A percentile compares a stretch with the other conserved stretches of the same genome.
Conservation (phyloP, 2,329 filamentous ascomycete species). For the Rhinocladiella mackenziei region DNA sequence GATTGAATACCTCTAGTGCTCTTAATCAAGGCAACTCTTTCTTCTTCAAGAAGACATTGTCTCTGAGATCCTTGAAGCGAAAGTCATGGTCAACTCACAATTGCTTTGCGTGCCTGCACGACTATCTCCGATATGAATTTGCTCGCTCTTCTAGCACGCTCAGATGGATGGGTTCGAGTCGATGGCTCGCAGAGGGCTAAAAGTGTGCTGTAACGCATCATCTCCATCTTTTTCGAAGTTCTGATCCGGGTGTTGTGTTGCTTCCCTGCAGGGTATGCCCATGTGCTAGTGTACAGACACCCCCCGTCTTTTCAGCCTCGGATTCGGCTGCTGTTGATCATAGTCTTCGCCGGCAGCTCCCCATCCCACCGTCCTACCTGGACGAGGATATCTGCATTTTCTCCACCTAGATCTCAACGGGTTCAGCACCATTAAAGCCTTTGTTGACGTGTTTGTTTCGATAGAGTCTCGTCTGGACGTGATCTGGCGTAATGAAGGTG, state of each 20-base stretch:
- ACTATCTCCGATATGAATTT: background rate
- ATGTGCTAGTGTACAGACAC: background rate
- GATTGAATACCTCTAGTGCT: background rate
- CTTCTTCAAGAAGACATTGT: background rate
- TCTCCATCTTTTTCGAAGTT: background rate
- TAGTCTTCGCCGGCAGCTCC: slow-evolving; percentile 19
- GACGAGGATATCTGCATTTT: slow-evolving; percentile 36
- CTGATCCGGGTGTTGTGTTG: background rate
- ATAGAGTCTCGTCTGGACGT: slow-evolving; percentile 40
- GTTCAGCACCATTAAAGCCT: slow-evolving; percentile 38
- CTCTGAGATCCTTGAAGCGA: background rate
- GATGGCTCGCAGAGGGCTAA: background rate
- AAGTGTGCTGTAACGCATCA: background rate
- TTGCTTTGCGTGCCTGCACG: background rate
- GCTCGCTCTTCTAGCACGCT: background rate
- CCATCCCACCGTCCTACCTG: slow-evolving; percentile 14
- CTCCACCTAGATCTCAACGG: slow-evolving; percentile 41
- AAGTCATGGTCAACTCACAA: background rate
- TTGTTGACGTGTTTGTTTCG: slow-evolving; percentile 37
- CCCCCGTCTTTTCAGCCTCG: background rate
- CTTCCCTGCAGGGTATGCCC: background rate
- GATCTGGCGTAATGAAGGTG: slow-evolving; percentile 37
- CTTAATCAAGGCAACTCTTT: background rate
- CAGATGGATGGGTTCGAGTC: background rate
- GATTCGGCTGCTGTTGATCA: background rate